Base-by-base conservation (phyloP, 768 basidiomycete species). In the Plicaturopsis crispa region DNA sequence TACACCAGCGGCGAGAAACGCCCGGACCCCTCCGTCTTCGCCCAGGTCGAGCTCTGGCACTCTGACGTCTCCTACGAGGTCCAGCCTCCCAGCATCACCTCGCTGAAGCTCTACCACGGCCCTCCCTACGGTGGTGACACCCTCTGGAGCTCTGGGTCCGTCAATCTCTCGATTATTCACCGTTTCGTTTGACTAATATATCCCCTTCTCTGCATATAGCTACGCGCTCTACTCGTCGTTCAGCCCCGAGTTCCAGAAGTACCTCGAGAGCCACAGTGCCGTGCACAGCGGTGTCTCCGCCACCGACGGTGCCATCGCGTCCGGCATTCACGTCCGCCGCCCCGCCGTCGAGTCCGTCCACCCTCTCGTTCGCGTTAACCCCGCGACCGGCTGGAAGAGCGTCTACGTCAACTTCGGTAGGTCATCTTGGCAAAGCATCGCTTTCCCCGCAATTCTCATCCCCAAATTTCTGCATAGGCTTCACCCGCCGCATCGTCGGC, bases 221-320 rank as follows among this genome's bases (percentile, higher is more conserved):
- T 86, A 86, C 51, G 80, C 84, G 3, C 66, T 89, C n/a, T 89
- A 88, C 62, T 88, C 86, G 2, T 82, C 80, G 31, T 64, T 88
- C 42, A 89, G 87, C 50, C 70, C 76, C 1, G 75, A 73, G 10
- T 69, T 87, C 59, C 84, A 88, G 52, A 71, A 63, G 32, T 89
- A 88, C 57, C 68, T 90, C 38, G 85, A 88, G 49, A 75, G 78
- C 18, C 63, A 87, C 24, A 65, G 62, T 21, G 85, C 84, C 6
- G 69, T 89, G 3, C 85, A 89, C 60, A 84, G 83, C 38, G 85
- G 73, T 3, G 78, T 78, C 28, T 79, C 77, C 7, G 86, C 89
- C 52, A 85, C 85, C 0, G 77, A 86, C 7, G 84, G 84, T 31
- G 67, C 84, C 24, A 70, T 78, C 12, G 78, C 75, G 4, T 80